Evolutionary conservation across 306 rosid species (phyloP), one percentile per base, ranked within the genome.

Genomic region (Sophora flavescens): DNA sequence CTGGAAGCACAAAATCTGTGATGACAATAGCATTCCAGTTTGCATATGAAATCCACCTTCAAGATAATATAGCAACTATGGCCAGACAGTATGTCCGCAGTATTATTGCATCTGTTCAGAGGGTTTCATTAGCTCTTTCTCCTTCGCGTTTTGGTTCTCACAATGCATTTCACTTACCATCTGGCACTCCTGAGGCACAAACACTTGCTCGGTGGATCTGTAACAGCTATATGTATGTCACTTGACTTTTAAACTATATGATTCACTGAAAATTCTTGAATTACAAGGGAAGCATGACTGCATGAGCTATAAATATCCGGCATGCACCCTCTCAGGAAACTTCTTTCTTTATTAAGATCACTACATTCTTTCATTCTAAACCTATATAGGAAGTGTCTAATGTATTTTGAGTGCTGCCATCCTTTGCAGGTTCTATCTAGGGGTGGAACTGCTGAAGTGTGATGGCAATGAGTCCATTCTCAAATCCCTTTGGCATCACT

Each of bases 11-110:
- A 69, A 95, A 95, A 82, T 95, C 99, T 75, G 98, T 95, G 67
- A 92, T 95, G 99, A 95, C 99, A 75, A 95, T 95, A 66, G 99
- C 99, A 39, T 95, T 95, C 87, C 99, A 95, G 78, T 92, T 95
- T 78, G 97, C 97, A 69, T 95, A 87, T 75, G 97, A 92, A 72
- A 81, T 87, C 74, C 97, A 92, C 69, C 97, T 95, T 83, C 97
- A 95, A 77, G 97, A 95, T 42, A 95, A 70, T 70, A 87, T 95
- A 62, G 93, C 97, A 6, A 74, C 87, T 16, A 95, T 95, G 97
- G 99, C 98, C 22, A 68, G 99, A 30, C 99, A 95, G 67, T 95
- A 95, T 70, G 90, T 95, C 35, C 89, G 98, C 17, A 95, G 93
- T 75, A 88, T 95, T 45, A 91, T 95, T 68, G 96, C 98, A 50